Evolutionary conservation across 306 rosid genomes (phyloP).

Genomic region (Corylus americana): DNA sequence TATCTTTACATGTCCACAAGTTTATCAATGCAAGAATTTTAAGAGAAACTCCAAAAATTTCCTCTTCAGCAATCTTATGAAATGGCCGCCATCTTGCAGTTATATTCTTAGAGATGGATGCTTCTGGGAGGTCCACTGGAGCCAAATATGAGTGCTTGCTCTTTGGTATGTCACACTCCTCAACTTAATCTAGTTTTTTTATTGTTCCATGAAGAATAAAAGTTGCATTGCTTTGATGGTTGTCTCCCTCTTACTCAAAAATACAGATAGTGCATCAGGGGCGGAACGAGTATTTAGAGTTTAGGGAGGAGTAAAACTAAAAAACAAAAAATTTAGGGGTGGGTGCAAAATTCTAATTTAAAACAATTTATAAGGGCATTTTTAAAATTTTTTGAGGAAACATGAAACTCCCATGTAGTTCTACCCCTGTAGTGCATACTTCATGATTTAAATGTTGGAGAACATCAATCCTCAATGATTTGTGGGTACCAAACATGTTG

Average conservation of each 20-base stretch:
- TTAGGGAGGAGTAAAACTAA: no score
- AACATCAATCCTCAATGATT: background rate
- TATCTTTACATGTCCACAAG: background rate
- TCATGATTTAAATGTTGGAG: background rate
- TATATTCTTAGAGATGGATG: slow-evolving; percentile 46
- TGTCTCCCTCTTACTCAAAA: background rate
- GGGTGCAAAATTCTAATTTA: no score
- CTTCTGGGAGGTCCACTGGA: slow-evolving; percentile 32
- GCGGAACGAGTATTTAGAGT: no score
- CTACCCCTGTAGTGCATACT: no score
- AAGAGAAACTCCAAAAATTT: background rate
- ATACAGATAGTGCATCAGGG: no score
- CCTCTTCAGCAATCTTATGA: background rate
- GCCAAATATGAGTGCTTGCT: slow-evolving; percentile 70
- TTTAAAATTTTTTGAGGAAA: no score
- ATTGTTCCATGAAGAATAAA: slow-evolving; percentile 1
- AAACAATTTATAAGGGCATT: no score
- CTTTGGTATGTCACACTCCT: slow-evolving; percentile 56
- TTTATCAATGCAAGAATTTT: background rate
- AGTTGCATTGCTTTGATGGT: background rate
- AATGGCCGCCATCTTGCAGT: slow-evolving; percentile 30
- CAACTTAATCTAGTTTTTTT: slow-evolving; percentile 17
- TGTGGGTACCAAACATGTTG: slow-evolving; percentile 22
- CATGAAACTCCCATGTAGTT: no score
- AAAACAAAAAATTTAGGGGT: no score